Percentiles rank a stretch among this genome's conserved stretches.
phyloP scores from a whole-genome alignment of 495 filamentous ascomycete species.

The Symbiotaphrina buchneri region DNA sequence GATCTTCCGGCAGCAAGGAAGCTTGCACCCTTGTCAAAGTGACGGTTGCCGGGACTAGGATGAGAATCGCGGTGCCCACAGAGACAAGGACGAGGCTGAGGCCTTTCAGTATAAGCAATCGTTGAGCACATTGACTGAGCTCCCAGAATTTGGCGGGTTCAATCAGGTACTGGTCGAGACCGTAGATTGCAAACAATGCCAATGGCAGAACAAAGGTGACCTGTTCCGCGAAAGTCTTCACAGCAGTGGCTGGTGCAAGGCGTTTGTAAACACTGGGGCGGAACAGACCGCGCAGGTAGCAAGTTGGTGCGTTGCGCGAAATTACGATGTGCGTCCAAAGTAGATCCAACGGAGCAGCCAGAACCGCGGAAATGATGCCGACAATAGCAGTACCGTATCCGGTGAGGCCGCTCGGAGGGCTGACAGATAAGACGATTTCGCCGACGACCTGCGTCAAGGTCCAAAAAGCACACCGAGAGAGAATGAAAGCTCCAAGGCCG shows the following conservation, averaged over 20 bases:
- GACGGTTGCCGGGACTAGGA: constrained; percentile 37
- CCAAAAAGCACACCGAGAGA: too few species aligned
- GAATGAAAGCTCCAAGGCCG: constrained; percentile 11
- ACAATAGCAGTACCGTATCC: too few species aligned
- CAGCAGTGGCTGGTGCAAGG: constrained; percentile 26
- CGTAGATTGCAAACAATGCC: background rate
- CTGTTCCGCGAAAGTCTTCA: constrained; percentile 9
- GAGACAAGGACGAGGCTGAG: constrained; percentile 15
- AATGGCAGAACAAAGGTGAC: constrained; percentile 8
- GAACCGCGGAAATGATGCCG: constrained; percentile 16
- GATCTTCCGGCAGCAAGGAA: constrained; percentile 40
- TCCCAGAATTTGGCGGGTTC: constrained; percentile 10
- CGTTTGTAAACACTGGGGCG: constrained; percentile 19
- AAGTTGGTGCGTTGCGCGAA: constrained; percentile 26
- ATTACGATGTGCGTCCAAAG: constrained; percentile 40
- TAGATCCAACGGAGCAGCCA: constrained; percentile 25
- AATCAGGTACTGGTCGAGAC: too few species aligned
- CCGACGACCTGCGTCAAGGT: too few species aligned
- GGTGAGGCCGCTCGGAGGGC: too few species aligned
- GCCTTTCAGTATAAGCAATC: constrained; percentile 11
- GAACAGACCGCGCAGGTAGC: constrained; percentile 26
- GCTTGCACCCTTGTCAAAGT: constrained; percentile 48
- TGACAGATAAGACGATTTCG: too few species aligned
- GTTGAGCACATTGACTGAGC: constrained; percentile 9
- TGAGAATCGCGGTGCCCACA: constrained; percentile 18